phyloP scores from a whole-genome alignment of 768 basidiomycete species.

The Daedalea quercina region DNA sequence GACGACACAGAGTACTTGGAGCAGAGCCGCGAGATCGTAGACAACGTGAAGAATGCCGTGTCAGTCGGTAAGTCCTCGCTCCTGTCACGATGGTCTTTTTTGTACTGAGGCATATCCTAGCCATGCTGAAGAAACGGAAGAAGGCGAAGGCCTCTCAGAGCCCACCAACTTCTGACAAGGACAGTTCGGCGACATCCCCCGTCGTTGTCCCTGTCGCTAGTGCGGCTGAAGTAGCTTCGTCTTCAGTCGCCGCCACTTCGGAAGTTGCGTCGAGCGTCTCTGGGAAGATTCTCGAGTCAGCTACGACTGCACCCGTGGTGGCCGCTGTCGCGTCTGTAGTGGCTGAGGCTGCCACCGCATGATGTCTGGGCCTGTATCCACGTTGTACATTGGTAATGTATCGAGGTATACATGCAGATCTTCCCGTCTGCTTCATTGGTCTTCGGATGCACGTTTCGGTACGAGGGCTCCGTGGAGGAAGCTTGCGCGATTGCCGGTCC shows the following conservation, averaged over 20 bases:
- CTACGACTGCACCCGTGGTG: conserved; percentile 13
- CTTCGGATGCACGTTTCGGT: too few relatives aligned
- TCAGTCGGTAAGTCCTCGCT: conserved; percentile 51
- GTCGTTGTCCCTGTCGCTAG: background rate
- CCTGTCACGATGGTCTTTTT: conserved; percentile 9
- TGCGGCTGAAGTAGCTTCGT: conserved; percentile 5
- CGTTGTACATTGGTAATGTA: background rate
- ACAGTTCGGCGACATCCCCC: background rate
- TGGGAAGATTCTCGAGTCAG: conserved; percentile 16
- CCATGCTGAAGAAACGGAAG: conserved; percentile 70
- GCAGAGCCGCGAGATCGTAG: conserved; percentile 85
- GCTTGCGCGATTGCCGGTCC: too few relatives aligned
- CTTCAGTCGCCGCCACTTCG: conserved; percentile 6
- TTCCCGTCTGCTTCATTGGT: too few relatives aligned
- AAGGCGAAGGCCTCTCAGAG: conserved; percentile 42
- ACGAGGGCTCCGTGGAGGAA: too few relatives aligned
- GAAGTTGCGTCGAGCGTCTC: conserved; percentile 10
- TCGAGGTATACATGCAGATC: background rate
- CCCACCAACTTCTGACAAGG: conserved; percentile 9
- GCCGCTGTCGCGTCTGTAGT: conserved; percentile 10
- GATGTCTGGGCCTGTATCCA: background rate
- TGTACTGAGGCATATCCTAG: conserved; percentile 27
- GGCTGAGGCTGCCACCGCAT: conserved; percentile 9
- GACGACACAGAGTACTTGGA: conserved; percentile 92
- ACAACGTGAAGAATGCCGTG: conserved; percentile 88